Percentiles rank a stretch among this genome's conserved stretches.
Evolutionary conservation across 2,329 filamentous ascomycete species (phyloP).

Genomic region (Hymenoscyphus linearis): DNA sequence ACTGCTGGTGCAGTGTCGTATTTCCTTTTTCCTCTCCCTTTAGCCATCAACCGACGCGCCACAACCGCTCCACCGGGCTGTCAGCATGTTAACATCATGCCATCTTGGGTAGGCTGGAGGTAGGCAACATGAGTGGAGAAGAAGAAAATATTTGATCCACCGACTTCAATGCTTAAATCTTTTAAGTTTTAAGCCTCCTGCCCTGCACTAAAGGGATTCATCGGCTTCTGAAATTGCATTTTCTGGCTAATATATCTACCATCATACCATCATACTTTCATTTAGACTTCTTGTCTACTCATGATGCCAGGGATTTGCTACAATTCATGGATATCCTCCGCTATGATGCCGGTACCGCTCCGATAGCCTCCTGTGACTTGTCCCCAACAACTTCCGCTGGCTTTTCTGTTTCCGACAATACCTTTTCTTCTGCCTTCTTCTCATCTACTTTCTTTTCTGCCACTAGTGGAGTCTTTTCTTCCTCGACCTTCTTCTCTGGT

Average conservation of each 20-base stretch:
- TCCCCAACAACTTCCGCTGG: constrained; percentile 12
- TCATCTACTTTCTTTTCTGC: not conserved
- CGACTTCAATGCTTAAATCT: too few relatives aligned
- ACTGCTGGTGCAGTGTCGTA: not conserved
- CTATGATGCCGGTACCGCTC: constrained; percentile 25
- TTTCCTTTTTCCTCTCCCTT: not conserved
- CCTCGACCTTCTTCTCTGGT: not conserved
- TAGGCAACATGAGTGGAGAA: too few relatives aligned
- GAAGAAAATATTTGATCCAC: too few relatives aligned
- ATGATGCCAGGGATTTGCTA: not conserved
- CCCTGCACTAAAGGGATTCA: too few relatives aligned
- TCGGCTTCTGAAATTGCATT: not conserved
- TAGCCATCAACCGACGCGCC: not conserved
- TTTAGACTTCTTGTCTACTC: not conserved
- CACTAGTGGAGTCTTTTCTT: not conserved
- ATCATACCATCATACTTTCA: not conserved
- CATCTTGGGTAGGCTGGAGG: too few relatives aligned
- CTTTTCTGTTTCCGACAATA: constrained; percentile 12
- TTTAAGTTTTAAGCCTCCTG: too few relatives aligned
- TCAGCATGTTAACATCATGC: too few relatives aligned
- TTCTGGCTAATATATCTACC: not conserved
- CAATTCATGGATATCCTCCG: not conserved
- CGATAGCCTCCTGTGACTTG: constrained; percentile 21
- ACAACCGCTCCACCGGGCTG: not conserved
- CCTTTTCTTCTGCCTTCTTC: not conserved